A percentile compares a stretch with the other conserved stretches of the same genome.
Conservation (phyloP, 2,329 filamentous ascomycete species). For the Nemania diffusa region DNA sequence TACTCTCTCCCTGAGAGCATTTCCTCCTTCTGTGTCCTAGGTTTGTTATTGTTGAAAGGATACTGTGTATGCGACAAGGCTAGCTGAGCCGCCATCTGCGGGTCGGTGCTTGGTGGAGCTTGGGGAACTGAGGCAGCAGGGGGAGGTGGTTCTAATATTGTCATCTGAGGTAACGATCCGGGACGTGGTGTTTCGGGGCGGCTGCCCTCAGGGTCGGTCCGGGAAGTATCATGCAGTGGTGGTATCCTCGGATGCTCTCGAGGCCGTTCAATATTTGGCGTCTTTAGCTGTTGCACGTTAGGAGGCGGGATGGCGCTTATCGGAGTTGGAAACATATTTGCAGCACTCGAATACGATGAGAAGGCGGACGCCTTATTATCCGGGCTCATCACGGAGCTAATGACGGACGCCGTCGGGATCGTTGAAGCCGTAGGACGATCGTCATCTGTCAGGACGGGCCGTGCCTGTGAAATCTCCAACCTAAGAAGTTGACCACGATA, state of each 20-base stretch:
- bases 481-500: conserved; percentile 71
- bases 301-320: conserved; percentile 63
- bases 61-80: conserved; percentile 67
- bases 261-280: conserved; percentile 52
- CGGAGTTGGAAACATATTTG: conserved; percentile 70
- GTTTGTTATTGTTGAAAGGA: conserved; percentile 50
- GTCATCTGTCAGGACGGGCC: conserved; percentile 65
- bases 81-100: conserved; percentile 68
- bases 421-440: conserved; percentile 69
- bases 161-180: conserved; percentile 67
- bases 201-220: conserved; percentile 56
- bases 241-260: conserved; percentile 70
- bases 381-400: conserved; percentile 56
- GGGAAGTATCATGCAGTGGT: conserved; percentile 67
- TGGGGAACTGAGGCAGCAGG: conserved; percentile 58
- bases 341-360: conserved; percentile 60
- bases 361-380: conserved; percentile 71
- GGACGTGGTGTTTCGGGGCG: conserved; percentile 62
- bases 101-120: conserved; percentile 54
- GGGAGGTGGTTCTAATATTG: conserved; percentile 62
- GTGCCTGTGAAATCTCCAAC: conserved; percentile 71
- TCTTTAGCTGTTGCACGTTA: conserved; percentile 49
- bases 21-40: conserved; percentile 82
- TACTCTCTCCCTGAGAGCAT: conserved; percentile 87
- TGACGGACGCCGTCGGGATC: conserved; percentile 65